These are phyloP conservation scores for Fulvia fulva DNA, from an alignment of 2,329 filamentous ascomycete genomes.

Conservation along the genomic window DNA sequence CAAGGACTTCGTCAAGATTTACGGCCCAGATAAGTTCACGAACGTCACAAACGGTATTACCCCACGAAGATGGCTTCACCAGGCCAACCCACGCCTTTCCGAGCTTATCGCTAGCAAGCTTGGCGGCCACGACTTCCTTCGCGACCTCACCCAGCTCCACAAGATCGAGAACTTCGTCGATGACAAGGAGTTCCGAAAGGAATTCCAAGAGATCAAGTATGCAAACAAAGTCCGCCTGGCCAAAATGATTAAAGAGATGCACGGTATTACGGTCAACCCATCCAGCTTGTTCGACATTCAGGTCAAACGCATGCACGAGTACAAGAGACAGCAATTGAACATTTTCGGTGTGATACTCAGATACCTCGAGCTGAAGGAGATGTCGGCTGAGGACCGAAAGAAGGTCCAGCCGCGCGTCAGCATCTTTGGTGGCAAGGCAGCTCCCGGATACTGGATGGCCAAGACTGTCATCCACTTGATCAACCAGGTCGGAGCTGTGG, in stretches of 20 bases:
- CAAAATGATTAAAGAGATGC: slow-evolving; percentile 80
- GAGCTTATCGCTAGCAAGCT: slow-evolving; percentile 88
- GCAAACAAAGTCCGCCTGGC: slow-evolving; percentile 92
- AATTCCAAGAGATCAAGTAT: slow-evolving; percentile 95
- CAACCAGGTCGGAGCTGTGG: slow-evolving; percentile 82
- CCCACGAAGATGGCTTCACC: slow-evolving; percentile 91
- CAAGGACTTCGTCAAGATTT: slow-evolving; percentile 95
- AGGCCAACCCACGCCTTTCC: slow-evolving; percentile 89
- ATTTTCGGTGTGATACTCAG: slow-evolving; percentile 97
- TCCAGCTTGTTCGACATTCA: slow-evolving; percentile 90
- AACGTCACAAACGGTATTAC: slow-evolving; percentile 99
- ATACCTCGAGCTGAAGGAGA: slow-evolving; percentile 82
- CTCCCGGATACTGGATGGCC: slow-evolving; percentile 99
- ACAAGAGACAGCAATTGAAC: slow-evolving; percentile 96
- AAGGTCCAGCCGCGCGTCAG: slow-evolving; percentile 83
- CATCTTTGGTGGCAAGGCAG: slow-evolving; percentile 96
- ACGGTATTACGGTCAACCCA: slow-evolving; percentile 79
- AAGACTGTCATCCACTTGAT: slow-evolving; percentile 92
- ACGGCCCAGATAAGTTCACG: slow-evolving; percentile 94
- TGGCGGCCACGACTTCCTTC: slow-evolving; percentile 78
- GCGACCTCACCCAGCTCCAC: slow-evolving; percentile 81
- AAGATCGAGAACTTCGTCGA: slow-evolving; percentile 79
- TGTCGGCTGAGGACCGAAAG: slow-evolving; percentile 79
- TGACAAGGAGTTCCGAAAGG: slow-evolving; percentile 84
- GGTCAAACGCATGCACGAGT: slow-evolving; percentile 98